These are phyloP conservation scores for Hypholoma sublateritium DNA, from an alignment of 768 basidiomycete genomes.

Conservation along the genomic window DNA sequence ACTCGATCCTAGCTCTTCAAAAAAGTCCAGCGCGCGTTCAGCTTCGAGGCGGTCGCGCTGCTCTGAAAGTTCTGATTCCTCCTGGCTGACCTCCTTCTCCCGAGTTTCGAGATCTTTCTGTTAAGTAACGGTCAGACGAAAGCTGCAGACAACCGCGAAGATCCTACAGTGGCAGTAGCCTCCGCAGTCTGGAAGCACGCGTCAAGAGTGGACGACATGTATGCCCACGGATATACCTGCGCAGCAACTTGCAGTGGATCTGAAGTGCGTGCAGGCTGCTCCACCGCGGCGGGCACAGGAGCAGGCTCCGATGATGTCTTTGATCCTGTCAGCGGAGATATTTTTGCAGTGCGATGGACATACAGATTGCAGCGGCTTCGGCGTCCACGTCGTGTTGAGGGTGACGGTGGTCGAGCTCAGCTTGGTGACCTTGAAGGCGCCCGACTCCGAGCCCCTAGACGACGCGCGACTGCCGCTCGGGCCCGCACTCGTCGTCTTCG, in stretches of 20 bases:
- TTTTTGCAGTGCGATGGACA: background rate
- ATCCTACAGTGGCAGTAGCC: conserved; percentile 31
- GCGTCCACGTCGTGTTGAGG: conserved; percentile 23
- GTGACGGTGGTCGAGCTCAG: conserved; percentile 25
- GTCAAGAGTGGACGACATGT: conserved; percentile 58
- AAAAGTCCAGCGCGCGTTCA: conserved; percentile 42
- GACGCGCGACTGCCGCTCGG: conserved; percentile 7
- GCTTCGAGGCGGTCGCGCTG: conserved; percentile 41
- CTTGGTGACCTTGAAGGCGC: conserved; percentile 24
- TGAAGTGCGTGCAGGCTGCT: conserved; percentile 25
- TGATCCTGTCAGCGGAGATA: conserved; percentile 5
- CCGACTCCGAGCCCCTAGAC: conserved; percentile 14
- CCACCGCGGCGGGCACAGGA: conserved; percentile 6
- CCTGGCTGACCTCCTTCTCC: conserved; percentile 30
- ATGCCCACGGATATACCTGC: conserved; percentile 57
- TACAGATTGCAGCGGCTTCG: conserved; percentile 10
- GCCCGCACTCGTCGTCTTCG: background rate
- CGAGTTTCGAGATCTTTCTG: conserved; percentile 39
- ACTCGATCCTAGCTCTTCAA: conserved; percentile 41
- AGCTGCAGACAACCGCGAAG: background rate
- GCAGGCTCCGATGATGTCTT: conserved; percentile 1
- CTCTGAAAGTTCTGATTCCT: conserved; percentile 43
- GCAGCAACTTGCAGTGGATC: conserved; percentile 49
- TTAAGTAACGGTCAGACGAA: background rate
- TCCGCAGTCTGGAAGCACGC: conserved; percentile 45